Evolutionary conservation across 495 filamentous ascomycete genomes (phyloP), one percentile per base, ranked within the genome.

Genomic region (Stereocaulon alpinum): DNA sequence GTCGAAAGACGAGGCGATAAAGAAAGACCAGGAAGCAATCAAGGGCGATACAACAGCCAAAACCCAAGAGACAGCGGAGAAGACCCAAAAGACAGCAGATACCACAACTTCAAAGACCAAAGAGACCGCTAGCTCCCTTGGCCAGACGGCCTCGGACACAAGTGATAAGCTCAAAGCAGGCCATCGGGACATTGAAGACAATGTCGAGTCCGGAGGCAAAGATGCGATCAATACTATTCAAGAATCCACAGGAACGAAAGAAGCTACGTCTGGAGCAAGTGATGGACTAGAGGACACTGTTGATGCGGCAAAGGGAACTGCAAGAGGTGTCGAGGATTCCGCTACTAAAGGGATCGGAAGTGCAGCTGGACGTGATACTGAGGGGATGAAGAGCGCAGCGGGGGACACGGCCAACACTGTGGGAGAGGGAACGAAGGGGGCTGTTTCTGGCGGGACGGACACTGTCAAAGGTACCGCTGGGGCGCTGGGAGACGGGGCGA

Each of bases 31-130:
- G 6, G 48, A 60, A 40, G 49, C 10, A 17, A 60, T 60, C 18
- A 54, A 60, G 40, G 29, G 50, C 24, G 40, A 52, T 29, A 40
- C 57, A 3, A 56, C 56, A 45, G 41, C 49, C 50, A 56, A 63
- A 22, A 64, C 66, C n/a, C 64, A 70, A 34, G 60, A 65, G 9
- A 54, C 61, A 42, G 54, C 51, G 6, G 58, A 65, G 1, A 63
- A 64, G 43, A 61, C 48, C 14, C 10, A 30, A 6, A 45, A 56
- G 50, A 51, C 53, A 2, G 59, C 59, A 7, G 57, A 63, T 15
- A 27, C n/a, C 30, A 53, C 57, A 6, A 15, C 47, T 6, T 27
- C 44, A 7, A 64, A 48, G 7, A 22, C 58, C 12, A n/a, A 54
- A 30, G 40, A 60, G 0, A 64, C 62, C 7, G 58, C 62, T 24